Conservation (phyloP, 2,329 filamentous ascomycete genomes). For the Metarhizium guizhouense region DNA sequence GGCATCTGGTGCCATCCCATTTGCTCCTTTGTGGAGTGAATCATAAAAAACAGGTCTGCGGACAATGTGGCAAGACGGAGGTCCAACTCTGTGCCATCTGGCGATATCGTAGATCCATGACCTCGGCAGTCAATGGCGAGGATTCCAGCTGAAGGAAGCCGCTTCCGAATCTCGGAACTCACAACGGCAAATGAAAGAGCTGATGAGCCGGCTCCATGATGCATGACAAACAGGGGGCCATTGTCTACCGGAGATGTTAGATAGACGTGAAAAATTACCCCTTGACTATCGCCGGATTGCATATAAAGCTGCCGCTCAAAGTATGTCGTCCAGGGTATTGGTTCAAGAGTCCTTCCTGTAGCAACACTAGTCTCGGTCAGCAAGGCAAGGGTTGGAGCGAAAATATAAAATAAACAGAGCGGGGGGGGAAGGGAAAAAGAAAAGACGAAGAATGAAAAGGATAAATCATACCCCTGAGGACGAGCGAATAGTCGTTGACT, state of each 20-base stretch:
- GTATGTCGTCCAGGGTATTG: conserved; percentile 79
- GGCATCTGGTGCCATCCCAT: conserved; percentile 71
- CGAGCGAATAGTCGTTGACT: conserved; percentile 66
- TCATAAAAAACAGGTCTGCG: conserved; percentile 60
- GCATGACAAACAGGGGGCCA: conserved; percentile 81
- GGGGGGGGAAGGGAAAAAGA: background rate
- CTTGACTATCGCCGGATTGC: conserved; percentile 31
- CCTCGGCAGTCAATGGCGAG: conserved; percentile 79
- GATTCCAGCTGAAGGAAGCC: conserved; percentile 71
- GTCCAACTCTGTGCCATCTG: conserved; percentile 39
- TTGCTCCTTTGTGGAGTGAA: conserved; percentile 55
- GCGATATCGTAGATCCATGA: conserved; percentile 64
- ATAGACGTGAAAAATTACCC: conserved; percentile 73
- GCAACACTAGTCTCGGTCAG: conserved; percentile 28
- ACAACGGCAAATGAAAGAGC: conserved; percentile 86
- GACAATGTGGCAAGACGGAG: conserved; percentile 66
- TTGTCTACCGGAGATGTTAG: conserved; percentile 68
- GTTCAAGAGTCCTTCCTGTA: conserved; percentile 48
- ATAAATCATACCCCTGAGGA: conserved; percentile 48
- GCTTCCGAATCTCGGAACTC: conserved; percentile 65
- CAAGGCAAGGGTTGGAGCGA: background rate
- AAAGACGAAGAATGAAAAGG: background rate
- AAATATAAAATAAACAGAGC: background rate
- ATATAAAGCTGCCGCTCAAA: conserved; percentile 84
- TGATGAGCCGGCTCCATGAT: conserved; percentile 91